Evolutionary conservation across 2,329 filamentous ascomycete genomes (phyloP).

Genomic region (Phyllachora maydis): DNA sequence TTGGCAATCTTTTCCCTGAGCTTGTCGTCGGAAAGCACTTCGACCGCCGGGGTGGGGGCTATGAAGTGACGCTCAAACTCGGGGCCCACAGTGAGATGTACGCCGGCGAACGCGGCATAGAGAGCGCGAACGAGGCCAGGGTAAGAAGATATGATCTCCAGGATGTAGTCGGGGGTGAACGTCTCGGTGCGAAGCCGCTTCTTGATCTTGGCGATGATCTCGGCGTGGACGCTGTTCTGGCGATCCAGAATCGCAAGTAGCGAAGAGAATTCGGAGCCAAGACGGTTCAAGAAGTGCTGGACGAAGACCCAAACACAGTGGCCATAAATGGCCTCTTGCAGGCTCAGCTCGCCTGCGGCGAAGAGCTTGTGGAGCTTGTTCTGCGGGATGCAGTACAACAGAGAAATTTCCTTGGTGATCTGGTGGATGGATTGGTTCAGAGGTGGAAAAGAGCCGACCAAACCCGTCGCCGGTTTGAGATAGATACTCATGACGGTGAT

Average conservation of each 20-base stretch:
- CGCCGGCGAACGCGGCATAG: constrained; percentile 79
- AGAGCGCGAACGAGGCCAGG: constrained; percentile 70
- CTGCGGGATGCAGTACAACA: constrained; percentile 93
- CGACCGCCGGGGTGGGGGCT: constrained; percentile 31
- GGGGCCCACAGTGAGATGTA: constrained; percentile 43
- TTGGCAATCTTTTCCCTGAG: constrained; percentile 60
- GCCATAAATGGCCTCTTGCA: constrained; percentile 93
- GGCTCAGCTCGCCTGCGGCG: constrained; percentile 62
- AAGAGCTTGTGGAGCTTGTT: constrained; percentile 92
- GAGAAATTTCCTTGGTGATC: constrained; percentile 94
- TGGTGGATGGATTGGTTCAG: constrained; percentile 93
- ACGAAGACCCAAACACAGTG: constrained; percentile 97
- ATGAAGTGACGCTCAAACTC: constrained; percentile 28
- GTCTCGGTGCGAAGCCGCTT: constrained; percentile 87
- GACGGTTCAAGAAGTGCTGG: constrained; percentile 90
- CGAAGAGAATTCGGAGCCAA: constrained; percentile 81
- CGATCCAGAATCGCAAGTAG: constrained; percentile 61
- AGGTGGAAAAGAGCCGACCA: constrained; percentile 42
- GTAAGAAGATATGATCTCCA: constrained; percentile 87
- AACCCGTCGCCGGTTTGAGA: constrained; percentile 48
- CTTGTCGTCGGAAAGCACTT: constrained; percentile 55
- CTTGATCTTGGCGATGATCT: constrained; percentile 85
- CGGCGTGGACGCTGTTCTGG: constrained; percentile 67
- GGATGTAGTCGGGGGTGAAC: constrained; percentile 94
- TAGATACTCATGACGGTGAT: constrained; percentile 96